Evolutionary conservation across 805 yeast genomes (phyloP).

Genomic region (Pichia exigua): DNA sequence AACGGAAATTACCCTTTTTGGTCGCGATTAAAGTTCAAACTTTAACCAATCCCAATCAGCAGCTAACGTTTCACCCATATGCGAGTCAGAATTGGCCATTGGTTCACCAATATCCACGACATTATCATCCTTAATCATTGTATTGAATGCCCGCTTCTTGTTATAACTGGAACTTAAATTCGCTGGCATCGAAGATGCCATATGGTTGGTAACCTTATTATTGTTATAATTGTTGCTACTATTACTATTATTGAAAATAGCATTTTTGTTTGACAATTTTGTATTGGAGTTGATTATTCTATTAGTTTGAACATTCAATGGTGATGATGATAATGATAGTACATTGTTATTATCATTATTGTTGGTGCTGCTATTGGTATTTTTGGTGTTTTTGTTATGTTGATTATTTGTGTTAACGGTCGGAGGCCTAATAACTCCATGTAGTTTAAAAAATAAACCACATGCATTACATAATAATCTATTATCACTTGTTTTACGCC

Average conservation of each 20-base stretch:
- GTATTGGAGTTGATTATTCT: neutral
- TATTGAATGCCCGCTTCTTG: slow-evolving; percentile 6
- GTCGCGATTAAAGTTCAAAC: slow-evolving; percentile 16
- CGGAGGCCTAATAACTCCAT: slow-evolving; percentile 44
- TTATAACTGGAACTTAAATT: neutral
- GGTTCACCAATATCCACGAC: slow-evolving; percentile 10
- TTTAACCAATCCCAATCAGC: slow-evolving; percentile 34
- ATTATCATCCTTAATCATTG: slow-evolving; percentile 1
- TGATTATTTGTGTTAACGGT: slow-evolving; percentile 1
- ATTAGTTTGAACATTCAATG: neutral
- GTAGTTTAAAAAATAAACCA: slow-evolving; percentile 81
- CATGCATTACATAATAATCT: slow-evolving; percentile 88
- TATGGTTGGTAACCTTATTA: neutral
- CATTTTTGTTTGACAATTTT: neutral
- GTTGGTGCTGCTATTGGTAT: neutral
- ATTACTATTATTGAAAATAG: too few relatives aligned
- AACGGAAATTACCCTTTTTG: neutral
- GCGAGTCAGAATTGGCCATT: slow-evolving; percentile 19
- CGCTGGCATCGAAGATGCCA: neutral
- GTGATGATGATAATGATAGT: neutral
- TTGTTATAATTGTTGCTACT: neutral
- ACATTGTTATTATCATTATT: neutral
- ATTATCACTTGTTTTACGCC: slow-evolving; percentile 81
- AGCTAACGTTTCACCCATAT: slow-evolving; percentile 28
- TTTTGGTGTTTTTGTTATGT: neutral